phyloP scores from a whole-genome alignment of 2,329 filamentous ascomycete species.

The Fusarium sp. region DNA sequence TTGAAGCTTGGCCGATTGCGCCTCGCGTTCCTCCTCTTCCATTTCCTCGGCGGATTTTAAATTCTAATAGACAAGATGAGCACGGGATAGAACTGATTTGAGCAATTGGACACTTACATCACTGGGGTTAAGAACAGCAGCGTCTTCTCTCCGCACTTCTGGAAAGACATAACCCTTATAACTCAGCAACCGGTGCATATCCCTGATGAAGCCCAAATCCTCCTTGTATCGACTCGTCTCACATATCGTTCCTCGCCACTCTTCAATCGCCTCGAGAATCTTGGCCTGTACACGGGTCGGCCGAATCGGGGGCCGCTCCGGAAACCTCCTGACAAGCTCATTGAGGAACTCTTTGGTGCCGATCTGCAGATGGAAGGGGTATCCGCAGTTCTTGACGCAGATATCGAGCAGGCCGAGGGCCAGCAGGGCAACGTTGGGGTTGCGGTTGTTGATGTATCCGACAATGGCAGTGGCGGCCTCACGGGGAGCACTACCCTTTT shows the following conservation, averaged over 20 bases:
- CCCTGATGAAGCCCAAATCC: slow-evolving; percentile 92
- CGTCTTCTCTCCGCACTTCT: slow-evolving; percentile 91
- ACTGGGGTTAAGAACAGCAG: slow-evolving; percentile 94
- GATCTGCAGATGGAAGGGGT: slow-evolving; percentile 98
- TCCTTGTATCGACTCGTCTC: slow-evolving; percentile 98
- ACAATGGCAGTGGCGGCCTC: slow-evolving; percentile 95
- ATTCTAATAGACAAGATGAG: slow-evolving; percentile 66
- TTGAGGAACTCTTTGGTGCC: slow-evolving; percentile 99
- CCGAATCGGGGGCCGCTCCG: slow-evolving; percentile 89
- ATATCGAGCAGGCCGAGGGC: slow-evolving; percentile 95
- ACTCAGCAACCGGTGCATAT: slow-evolving; percentile 95
- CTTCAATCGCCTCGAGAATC: slow-evolving; percentile 96
- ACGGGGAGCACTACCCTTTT: slow-evolving; percentile 94
- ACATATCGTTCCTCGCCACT: slow-evolving; percentile 98
- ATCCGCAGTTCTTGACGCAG: slow-evolving; percentile 99
- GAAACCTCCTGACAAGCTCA: slow-evolving; percentile 95
- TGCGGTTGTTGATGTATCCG: slow-evolving; percentile 94
- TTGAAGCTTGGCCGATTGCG: slow-evolving; percentile 97
- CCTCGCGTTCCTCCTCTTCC: slow-evolving; percentile 95
- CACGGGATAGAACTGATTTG: slow-evolving; percentile 52
- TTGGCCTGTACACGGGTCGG: slow-evolving; percentile 88
- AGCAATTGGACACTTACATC: slow-evolving; percentile 73
- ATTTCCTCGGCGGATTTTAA: slow-evolving; percentile 97
- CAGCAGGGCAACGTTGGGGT: slow-evolving; percentile 91
- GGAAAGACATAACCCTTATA: slow-evolving; percentile 99